phyloP scores from a whole-genome alignment of 2,329 filamentous ascomycete species.

The Cercospora sesami region DNA sequence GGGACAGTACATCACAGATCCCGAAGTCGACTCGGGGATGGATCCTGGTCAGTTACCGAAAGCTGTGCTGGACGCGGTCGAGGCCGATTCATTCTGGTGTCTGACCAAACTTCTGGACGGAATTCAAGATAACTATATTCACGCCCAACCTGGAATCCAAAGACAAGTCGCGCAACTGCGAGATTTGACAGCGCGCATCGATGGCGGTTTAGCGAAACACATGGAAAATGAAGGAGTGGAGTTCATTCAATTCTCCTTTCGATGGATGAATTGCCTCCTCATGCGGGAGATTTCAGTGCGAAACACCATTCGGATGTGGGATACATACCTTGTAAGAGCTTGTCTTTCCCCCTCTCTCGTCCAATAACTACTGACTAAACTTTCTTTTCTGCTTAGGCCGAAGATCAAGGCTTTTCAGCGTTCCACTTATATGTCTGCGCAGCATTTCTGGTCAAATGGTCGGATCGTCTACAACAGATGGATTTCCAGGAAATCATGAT shows the following conservation, averaged over 20 bases:
- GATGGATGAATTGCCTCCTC: conserved; percentile 99
- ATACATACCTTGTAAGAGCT: conserved; percentile 84
- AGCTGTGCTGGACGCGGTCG: conserved; percentile 89
- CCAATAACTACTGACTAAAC: neutral
- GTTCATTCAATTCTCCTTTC: conserved; percentile 98
- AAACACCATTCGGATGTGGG: conserved; percentile 99
- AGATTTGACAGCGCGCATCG: conserved; percentile 88
- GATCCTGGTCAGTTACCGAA: conserved; percentile 91
- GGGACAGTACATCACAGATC: conserved; percentile 90
- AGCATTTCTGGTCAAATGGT: conserved; percentile 98
- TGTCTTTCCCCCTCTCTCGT: neutral
- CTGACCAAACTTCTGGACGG: conserved; percentile 96
- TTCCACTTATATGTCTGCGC: conserved; percentile 99
- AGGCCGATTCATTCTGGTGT: conserved; percentile 98
- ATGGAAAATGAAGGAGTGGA: conserved; percentile 89
- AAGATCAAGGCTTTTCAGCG: conserved; percentile 97
- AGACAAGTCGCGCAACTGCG: conserved; percentile 85
- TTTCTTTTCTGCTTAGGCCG: conserved; percentile 62
- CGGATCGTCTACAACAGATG: conserved; percentile 90
- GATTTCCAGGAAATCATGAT: conserved; percentile 99
- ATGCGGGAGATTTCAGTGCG: conserved; percentile 97
- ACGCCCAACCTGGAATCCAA: conserved; percentile 94
- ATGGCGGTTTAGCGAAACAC: conserved; percentile 79
- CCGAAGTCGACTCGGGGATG: conserved; percentile 90
- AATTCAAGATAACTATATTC: conserved; percentile 98